Percentiles rank a stretch among this genome's conserved stretches.
These are phyloP conservation scores for Cercospora beticola DNA, from an alignment of 2,329 filamentous ascomycete species.

Conservation along the genomic window DNA sequence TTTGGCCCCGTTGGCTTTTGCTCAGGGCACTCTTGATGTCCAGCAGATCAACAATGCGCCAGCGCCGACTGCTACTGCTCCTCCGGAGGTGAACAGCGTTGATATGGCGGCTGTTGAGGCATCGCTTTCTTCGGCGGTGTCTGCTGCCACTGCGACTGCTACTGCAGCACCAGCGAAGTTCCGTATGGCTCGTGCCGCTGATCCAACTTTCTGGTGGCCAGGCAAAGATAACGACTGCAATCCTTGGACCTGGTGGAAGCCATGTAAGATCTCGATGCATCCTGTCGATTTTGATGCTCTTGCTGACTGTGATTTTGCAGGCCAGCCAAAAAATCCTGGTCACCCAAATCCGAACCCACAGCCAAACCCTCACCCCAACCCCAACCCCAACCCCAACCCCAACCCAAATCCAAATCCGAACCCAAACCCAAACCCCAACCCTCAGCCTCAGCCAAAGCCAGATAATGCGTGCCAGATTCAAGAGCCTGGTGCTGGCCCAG, in stretches of 20 bases:
- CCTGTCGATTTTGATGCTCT: not conserved
- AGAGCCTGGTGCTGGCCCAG: not conserved
- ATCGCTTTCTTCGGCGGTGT: constrained; percentile 5
- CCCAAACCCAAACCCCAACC: not conserved
- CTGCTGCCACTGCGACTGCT: constrained; percentile 6
- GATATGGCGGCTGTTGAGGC: constrained; percentile 11
- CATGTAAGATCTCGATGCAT: not conserved
- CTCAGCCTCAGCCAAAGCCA: not conserved
- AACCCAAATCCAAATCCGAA: not conserved
- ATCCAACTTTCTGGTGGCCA: constrained; percentile 11
- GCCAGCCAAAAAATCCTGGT: not conserved
- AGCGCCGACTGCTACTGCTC: constrained; percentile 13
- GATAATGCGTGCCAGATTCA: not conserved
- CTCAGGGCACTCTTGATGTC: constrained; percentile 7
- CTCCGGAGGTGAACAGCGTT: constrained; percentile 10
- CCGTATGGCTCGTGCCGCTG: constrained; percentile 10
- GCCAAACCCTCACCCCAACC: not conserved
- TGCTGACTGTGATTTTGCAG: not conserved
- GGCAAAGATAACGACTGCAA: not conserved
- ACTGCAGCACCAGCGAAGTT: constrained; percentile 14
- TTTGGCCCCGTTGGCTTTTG: constrained; percentile 8
- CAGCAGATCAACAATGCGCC: constrained; percentile 11
- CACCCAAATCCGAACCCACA: not conserved
- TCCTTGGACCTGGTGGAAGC: not conserved
- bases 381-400: not conserved